Evolutionary conservation across 2,329 filamentous ascomycete species (phyloP).

Genomic region (Aspergillus vadensis): DNA sequence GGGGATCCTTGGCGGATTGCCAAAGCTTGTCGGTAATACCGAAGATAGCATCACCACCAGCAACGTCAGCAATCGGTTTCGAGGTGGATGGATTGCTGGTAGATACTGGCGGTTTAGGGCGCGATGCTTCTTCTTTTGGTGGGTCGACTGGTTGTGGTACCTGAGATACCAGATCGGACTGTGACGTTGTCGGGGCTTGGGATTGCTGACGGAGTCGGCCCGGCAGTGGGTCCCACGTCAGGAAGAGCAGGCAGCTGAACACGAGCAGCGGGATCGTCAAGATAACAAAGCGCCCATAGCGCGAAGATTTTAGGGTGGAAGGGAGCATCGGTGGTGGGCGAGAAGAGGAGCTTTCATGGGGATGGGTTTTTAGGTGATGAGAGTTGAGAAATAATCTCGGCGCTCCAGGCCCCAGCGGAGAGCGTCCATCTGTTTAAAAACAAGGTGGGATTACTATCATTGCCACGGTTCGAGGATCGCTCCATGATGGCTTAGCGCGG

Average conservation of each 20-base stretch:
- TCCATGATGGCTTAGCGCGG: too few relatives aligned
- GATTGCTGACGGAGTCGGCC: not conserved
- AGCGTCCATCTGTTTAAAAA: not conserved
- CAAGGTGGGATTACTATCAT: not conserved
- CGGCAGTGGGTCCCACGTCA: not conserved
- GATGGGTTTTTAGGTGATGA: not conserved
- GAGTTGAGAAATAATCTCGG: not conserved
- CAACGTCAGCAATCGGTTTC: not conserved
- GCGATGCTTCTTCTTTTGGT: not conserved
- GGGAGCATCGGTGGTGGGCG: not conserved
- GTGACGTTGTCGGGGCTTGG: not conserved
- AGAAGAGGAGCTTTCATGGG: not conserved
- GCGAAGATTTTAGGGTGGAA: not conserved
- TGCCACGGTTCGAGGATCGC: not conserved
- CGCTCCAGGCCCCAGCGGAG: not conserved
- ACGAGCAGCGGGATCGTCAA: not conserved
- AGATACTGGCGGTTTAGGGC: not conserved
- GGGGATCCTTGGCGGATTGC: slow-evolving; percentile 1
- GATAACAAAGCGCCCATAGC: not conserved
- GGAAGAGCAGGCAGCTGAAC: not conserved
- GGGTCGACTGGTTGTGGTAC: not conserved
- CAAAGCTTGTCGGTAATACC: slow-evolving; percentile 6
- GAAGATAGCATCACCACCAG: not conserved
- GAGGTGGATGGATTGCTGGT: not conserved
- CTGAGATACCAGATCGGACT: not conserved